Percentiles rank a stretch among this genome's conserved stretches.
Conservation (phyloP, 352 stramenopile species). For the Pythium rhizo-oryzae region DNA sequence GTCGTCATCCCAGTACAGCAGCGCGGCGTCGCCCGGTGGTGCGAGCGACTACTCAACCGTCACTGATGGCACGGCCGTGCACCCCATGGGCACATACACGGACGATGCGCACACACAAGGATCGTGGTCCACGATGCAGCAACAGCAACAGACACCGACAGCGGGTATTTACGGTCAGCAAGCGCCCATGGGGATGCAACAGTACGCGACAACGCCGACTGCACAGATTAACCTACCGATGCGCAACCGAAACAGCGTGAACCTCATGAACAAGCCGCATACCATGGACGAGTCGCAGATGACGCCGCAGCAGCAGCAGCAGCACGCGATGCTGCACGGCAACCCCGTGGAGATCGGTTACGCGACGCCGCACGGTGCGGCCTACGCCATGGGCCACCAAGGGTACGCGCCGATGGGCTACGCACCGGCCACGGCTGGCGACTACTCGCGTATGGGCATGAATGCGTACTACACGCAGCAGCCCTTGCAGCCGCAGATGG, state of each 20-base stretch:
- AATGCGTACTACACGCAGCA: constrained; percentile 28
- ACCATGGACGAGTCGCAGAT: constrained; percentile 18
- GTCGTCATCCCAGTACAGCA: constrained; percentile 1
- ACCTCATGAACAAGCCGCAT: constrained; percentile 19
- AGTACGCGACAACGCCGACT: constrained; percentile 14
- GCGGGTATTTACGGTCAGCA: constrained; percentile 17
- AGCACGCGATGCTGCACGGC: constrained; percentile 24
- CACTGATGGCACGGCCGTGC: constrained; percentile 19
- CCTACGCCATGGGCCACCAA: constrained; percentile 16
- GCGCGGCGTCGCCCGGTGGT: constrained; percentile 1
- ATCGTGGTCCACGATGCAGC: constrained; percentile 8
- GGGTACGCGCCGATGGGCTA: constrained; percentile 29
- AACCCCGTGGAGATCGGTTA: constrained; percentile 31
- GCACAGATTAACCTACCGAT: constrained; percentile 67
- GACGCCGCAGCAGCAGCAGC: constrained; percentile 19
- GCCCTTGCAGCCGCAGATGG: constrained; percentile 17
- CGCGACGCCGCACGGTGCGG: constrained; percentile 3
- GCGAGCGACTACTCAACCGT: constrained; percentile 25
- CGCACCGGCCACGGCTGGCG: constrained; percentile 17
- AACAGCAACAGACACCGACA: background rate
- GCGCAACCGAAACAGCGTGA: constrained; percentile 55
- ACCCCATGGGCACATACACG: constrained; percentile 30
- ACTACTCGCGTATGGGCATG: constrained; percentile 35
- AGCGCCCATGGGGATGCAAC: constrained; percentile 10
- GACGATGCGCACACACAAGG: background rate